Percentiles rank a stretch among this genome's conserved stretches.
Evolutionary conservation across 768 basidiomycete species (phyloP).

Genomic region (Paxillus involutus): DNA sequence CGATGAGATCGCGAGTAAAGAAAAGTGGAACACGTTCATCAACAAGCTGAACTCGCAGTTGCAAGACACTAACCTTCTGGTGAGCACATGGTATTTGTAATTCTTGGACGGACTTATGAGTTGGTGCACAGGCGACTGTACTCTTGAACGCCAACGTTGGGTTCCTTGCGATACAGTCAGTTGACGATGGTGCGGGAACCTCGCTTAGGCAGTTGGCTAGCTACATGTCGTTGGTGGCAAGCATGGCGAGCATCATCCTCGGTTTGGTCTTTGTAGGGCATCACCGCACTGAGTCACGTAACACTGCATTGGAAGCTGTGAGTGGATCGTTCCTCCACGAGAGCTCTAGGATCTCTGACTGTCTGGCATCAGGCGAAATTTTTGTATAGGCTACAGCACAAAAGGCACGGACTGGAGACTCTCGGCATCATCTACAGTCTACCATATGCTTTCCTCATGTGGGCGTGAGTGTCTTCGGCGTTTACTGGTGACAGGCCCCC

Average conservation of each 20-base stretch:
- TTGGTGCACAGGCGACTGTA: constrained; percentile 47
- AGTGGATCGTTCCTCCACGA: constrained; percentile 7
- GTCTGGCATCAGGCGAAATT: constrained; percentile 3
- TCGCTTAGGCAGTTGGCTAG: constrained; percentile 37
- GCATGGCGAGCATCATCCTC: constrained; percentile 42
- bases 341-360: background rate
- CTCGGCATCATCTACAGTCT: constrained; percentile 54
- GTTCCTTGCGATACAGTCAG: constrained; percentile 55
- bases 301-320: constrained; percentile 36
- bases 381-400: constrained; percentile 19
- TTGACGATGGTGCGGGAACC: constrained; percentile 23
- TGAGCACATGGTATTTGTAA: constrained; percentile 24
- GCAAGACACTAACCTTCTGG: constrained; percentile 53
- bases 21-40: constrained; percentile 46
- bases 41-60: constrained; percentile 46
- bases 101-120: background rate
- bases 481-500: background rate
- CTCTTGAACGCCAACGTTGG: constrained; percentile 59
- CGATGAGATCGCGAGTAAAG: constrained; percentile 41
- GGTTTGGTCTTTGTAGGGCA: constrained; percentile 41
- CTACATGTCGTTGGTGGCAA: constrained; percentile 44
- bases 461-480: constrained; percentile 46
- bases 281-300: too few species aligned
- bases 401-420: constrained; percentile 43
- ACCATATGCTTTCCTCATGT: constrained; percentile 57